A percentile compares a stretch with the other conserved stretches of the same genome.
phyloP scores from a whole-genome alignment of 805 yeast species.

The Lipomyces yamanashiensis region DNA sequence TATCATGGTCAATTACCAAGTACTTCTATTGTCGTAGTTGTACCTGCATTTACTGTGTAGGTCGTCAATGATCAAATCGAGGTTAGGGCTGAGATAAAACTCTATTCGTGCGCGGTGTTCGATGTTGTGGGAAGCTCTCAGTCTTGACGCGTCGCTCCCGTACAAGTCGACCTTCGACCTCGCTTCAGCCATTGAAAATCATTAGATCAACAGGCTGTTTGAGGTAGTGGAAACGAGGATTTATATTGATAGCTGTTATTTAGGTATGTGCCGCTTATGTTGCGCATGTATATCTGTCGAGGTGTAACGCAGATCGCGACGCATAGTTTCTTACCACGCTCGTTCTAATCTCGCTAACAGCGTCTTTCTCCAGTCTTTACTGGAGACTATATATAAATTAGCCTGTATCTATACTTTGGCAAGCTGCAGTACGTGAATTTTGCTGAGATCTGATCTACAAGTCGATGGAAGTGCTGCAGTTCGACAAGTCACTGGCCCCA shows the following conservation, averaged over 20 bases:
- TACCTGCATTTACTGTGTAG: not conserved
- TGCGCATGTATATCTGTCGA: not conserved
- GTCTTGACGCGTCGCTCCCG: slow-evolving; percentile 3
- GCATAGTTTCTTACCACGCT: too few relatives aligned
- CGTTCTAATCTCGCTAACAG: too few relatives aligned
- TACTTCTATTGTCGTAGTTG: not conserved
- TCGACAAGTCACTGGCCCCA: slow-evolving; percentile 58
- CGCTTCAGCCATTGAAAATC: not conserved
- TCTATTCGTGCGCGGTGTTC: slow-evolving; percentile 1
- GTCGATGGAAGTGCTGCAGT: slow-evolving; percentile 41
- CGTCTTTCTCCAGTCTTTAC: too few relatives aligned
- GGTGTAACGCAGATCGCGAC: too few relatives aligned
- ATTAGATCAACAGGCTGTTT: too few relatives aligned
- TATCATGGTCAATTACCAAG: too few relatives aligned
- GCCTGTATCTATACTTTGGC: not conserved
- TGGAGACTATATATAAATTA: not conserved
- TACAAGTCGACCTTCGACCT: not conserved
- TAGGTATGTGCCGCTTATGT: too few relatives aligned
- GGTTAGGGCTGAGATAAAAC: not conserved
- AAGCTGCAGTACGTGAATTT: too few relatives aligned
- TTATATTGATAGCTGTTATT: too few relatives aligned
- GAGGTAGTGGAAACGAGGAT: too few relatives aligned
- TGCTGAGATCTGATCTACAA: not conserved
- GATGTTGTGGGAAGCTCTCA: not conserved
- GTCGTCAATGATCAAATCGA: too few relatives aligned